Evolutionary conservation across 768 basidiomycete species (phyloP).

Genomic region (Coprinellus micaceus): DNA sequence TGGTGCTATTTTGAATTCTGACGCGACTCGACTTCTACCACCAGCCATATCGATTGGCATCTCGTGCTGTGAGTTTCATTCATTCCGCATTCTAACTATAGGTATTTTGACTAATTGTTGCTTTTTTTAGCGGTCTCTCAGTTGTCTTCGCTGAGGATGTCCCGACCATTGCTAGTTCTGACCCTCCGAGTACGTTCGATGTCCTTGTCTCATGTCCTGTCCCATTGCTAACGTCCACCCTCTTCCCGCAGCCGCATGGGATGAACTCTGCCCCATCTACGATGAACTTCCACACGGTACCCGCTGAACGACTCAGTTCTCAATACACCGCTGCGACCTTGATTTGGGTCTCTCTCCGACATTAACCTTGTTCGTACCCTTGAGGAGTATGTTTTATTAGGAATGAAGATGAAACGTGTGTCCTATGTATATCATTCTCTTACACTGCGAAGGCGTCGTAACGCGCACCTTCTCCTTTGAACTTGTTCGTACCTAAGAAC

Average conservation of each 20-base stretch:
- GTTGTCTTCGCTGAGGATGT: slow-evolving; percentile 32
- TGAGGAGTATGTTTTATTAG: too few relatives aligned
- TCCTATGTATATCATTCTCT: too few relatives aligned
- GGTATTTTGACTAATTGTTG: too few relatives aligned
- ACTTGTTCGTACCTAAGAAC: too few relatives aligned
- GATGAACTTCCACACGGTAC: slow-evolving; percentile 10
- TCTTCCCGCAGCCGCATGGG: slow-evolving; percentile 18
- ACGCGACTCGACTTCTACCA: background rate
- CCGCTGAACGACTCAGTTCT: too few relatives aligned
- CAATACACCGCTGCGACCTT: too few relatives aligned
- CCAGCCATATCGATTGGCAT: slow-evolving; percentile 54
- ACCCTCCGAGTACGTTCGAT: slow-evolving; percentile 21
- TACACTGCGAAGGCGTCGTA: too few relatives aligned
- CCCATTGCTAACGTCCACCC: background rate
- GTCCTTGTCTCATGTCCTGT: background rate
- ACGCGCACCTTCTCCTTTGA: too few relatives aligned
- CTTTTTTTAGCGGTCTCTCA: slow-evolving; percentile 26
- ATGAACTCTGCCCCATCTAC: slow-evolving; percentile 23
- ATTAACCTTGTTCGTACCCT: too few relatives aligned
- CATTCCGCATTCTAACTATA: background rate
- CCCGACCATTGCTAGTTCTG: slow-evolving; percentile 5
- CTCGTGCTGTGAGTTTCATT: slow-evolving; percentile 30
- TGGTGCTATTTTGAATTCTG: background rate
- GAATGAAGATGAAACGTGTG: too few relatives aligned
- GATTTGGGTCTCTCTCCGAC: too few relatives aligned